A percentile compares a stretch with the other conserved stretches of the same genome.
phyloP scores from a whole-genome alignment of 2,329 filamentous ascomycete species.

The Epichloe coenophiala region DNA sequence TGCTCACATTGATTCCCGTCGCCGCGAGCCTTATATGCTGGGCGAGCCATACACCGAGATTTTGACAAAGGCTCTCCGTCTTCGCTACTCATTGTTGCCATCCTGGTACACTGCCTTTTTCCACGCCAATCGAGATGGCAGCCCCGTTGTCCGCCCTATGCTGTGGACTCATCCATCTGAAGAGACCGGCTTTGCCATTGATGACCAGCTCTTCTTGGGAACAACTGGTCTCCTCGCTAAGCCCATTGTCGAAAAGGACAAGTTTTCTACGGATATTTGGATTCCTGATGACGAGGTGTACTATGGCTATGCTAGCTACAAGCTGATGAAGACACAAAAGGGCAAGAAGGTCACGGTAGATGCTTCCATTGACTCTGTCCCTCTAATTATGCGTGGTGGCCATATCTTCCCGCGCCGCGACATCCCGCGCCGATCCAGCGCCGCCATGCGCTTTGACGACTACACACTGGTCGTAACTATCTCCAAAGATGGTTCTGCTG shows the following conservation, averaged over 20 bases:
- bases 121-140: slow-evolving; percentile 68
- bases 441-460: slow-evolving; percentile 86
- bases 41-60: slow-evolving; percentile 77
- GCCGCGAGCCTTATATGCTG: slow-evolving; percentile 82
- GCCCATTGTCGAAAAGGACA: slow-evolving; percentile 69
- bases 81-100: slow-evolving; percentile 81
- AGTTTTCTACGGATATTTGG: slow-evolving; percentile 63
- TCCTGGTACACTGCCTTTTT: slow-evolving; percentile 97
- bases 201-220: slow-evolving; percentile 88
- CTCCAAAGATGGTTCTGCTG: slow-evolving; percentile 45
- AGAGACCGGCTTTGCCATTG: slow-evolving; percentile 74
- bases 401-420: slow-evolving; percentile 88
- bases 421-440: slow-evolving; percentile 68
- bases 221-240: slow-evolving; percentile 84
- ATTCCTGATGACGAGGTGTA: slow-evolving; percentile 82
- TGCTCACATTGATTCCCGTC: slow-evolving; percentile 89
- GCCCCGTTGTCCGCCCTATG: slow-evolving; percentile 80
- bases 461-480: slow-evolving; percentile 76
- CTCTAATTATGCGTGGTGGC: slow-evolving; percentile 82
- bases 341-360: slow-evolving; percentile 56
- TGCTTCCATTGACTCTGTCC: slow-evolving; percentile 75
- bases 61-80: slow-evolving; percentile 72
- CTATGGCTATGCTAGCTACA: slow-evolving; percentile 91
- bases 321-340: slow-evolving; percentile 55
- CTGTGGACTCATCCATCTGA: slow-evolving; percentile 84